Conservation (phyloP, 2,329 filamentous ascomycete genomes). For the Rhynchosporium secalis region DNA sequence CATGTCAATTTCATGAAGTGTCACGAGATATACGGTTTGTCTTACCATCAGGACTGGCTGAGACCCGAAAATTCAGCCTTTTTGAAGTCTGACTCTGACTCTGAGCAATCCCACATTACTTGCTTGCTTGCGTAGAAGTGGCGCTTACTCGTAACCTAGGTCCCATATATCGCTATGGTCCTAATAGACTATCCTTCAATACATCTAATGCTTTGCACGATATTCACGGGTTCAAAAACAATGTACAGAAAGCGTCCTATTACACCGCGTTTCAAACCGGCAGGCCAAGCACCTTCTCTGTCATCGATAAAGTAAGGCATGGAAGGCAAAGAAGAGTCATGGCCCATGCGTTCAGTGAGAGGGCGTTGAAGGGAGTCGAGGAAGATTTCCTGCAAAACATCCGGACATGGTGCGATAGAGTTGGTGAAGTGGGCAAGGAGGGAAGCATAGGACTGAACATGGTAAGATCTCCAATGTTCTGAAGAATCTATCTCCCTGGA, state of each 20-base stretch:
- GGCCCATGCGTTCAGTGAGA: not conserved
- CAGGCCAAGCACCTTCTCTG: not conserved
- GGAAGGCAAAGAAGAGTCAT: not conserved
- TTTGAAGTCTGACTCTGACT: not conserved
- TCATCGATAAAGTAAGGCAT: not conserved
- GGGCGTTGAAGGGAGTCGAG: not conserved
- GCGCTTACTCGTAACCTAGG: constrained; percentile 37
- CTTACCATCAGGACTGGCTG: not conserved
- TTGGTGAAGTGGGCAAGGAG: not conserved
- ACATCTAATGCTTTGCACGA: constrained; percentile 1
- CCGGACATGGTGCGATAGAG: not conserved
- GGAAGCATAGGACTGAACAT: not conserved
- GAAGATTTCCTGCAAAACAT: not conserved
- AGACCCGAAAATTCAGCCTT: too few relatives aligned
- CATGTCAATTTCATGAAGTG: constrained; percentile 39
- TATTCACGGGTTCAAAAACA: constrained; percentile 18
- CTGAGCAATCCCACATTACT: not conserved
- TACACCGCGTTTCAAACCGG: not conserved
- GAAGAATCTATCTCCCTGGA: not conserved
- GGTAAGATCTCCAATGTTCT: not conserved
- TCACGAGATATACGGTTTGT: constrained; percentile 40
- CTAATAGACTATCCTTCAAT: constrained; percentile 17
- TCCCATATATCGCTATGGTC: constrained; percentile 65
- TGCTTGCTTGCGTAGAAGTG: not conserved
- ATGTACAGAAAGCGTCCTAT: constrained; percentile 7